phyloP scores from a whole-genome alignment of 78 protist species.

The Fonticula alba region DNA sequence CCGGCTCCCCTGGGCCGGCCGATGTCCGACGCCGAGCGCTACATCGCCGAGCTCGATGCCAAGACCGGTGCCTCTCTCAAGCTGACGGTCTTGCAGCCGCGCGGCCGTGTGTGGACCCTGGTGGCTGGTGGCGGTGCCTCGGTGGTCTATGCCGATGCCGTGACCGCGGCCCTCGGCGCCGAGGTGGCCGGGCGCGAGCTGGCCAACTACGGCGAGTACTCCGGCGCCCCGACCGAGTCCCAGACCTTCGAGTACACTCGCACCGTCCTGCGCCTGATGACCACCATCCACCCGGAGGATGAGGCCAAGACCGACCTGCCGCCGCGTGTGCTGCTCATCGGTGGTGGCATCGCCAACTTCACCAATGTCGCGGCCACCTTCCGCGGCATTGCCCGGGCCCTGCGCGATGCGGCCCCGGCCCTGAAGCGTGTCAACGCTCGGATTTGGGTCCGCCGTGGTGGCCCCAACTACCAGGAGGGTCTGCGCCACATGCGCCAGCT shows the following conservation, averaged over 20 bases:
- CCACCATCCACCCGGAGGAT: no score
- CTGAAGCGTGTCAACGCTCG: slow-evolving; percentile 12
- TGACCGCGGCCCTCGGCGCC: slow-evolving; percentile 48
- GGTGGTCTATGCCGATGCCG: slow-evolving; percentile 76
- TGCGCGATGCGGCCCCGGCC: slow-evolving; percentile 26
- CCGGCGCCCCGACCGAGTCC: slow-evolving; percentile 62
- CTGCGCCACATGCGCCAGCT: slow-evolving; percentile 53
- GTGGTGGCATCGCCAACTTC: slow-evolving; percentile 89
- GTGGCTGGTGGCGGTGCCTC: slow-evolving; percentile 95
- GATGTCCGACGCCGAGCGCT: slow-evolving; percentile 30
- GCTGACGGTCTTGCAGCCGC: slow-evolving; percentile 65
- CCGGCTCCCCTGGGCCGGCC: no score
- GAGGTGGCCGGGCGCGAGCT: no score
- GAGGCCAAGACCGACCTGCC: slow-evolving; percentile 5
- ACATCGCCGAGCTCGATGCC: slow-evolving; percentile 50
- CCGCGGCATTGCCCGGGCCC: slow-evolving; percentile 59
- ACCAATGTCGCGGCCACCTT: slow-evolving; percentile 80
- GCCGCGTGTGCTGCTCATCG: slow-evolving; percentile 58
- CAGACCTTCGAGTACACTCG: slow-evolving; percentile 41
- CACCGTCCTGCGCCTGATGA: slow-evolving; percentile 25
- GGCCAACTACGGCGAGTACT: slow-evolving; percentile 77
- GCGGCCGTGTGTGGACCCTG: slow-evolving; percentile 79
- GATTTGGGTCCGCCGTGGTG: slow-evolving; percentile 78
- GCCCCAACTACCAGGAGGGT: slow-evolving; percentile 83
- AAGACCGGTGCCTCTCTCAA: slow-evolving; percentile 81